Base-by-base conservation (phyloP, 73 alveolate species). In the Uronychia setigera region DNA sequence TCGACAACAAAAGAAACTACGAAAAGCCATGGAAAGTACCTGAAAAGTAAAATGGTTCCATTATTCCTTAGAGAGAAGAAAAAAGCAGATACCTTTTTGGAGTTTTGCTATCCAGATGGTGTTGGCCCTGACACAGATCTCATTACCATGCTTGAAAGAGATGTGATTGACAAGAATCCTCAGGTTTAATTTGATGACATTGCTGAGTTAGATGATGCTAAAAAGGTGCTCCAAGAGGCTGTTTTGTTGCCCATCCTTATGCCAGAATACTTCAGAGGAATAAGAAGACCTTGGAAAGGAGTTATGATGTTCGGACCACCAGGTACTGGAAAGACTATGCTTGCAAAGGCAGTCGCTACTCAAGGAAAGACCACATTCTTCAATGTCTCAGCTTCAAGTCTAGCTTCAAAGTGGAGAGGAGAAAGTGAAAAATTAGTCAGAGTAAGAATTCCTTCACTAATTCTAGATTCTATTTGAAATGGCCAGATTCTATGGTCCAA, bases 271-370 rank as follows among this genome's bases (percentile, higher is more conserved):
- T 98, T 95, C 87, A 81, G 95, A 84, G 99, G 99, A 14, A 81
- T 95, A 27, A 89, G 99, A 30, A 92, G 96, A 33, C 99, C 99
- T 28, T 96, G 99, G 97, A 98, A 91, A 92, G 99, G 99, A 0
- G 97, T 98, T 28, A 89, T 98, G 78, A 84, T 98, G 87, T 97
- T 88, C 92, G 99, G 98, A 78, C 99, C 97, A 29, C 99, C 97
- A 74, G 99, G 98, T 60, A 98, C 99, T 29, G 99, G 99, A 31
- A 98, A 98, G 86, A 98, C 99, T 0, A 84, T 98, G 88, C 96
- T 98, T 59, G 99, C 99, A 0, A 98, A 97, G 87, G 99, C 99
- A 0, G 93, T 96, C 19, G 99, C 98, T 1, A 86, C 96, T n/a
- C 90, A 88, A 82, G 88, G 98, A n/a, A 91, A 95, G 79, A 92